Percentiles rank a stretch among this genome's conserved stretches.
These are phyloP conservation scores for Rhizopogon roseolus DNA, from an alignment of 768 basidiomycete species.

Conservation along the genomic window DNA sequence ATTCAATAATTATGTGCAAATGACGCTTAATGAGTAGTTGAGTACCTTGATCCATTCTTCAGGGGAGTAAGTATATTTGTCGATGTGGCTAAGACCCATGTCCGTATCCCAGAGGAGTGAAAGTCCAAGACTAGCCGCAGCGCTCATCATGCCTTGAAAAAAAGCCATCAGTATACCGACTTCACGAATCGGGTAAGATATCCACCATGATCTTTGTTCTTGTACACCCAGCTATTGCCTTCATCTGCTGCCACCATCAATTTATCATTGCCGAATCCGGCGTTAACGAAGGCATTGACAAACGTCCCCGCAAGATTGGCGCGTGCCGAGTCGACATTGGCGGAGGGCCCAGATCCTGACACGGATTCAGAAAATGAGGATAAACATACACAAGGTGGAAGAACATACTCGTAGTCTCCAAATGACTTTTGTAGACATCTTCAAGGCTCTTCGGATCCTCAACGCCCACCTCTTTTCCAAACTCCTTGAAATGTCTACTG, in stretches of 20 bases:
- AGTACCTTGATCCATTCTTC: conserved; percentile 92
- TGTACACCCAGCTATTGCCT: conserved; percentile 98
- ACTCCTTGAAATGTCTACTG: conserved; percentile 80
- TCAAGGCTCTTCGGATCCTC: conserved; percentile 87
- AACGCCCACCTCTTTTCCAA: conserved; percentile 92
- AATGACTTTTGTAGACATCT: conserved; percentile 95
- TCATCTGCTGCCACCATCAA: conserved; percentile 96
- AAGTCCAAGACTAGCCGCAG: conserved; percentile 90
- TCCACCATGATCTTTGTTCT: conserved; percentile 96
- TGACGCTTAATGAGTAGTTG: background rate
- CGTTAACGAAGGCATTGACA: conserved; percentile 98
- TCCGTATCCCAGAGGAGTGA: conserved; percentile 96
- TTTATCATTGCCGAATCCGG: conserved; percentile 97
- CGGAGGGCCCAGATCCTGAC: conserved; percentile 58
- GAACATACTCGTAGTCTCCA: conserved; percentile 78
- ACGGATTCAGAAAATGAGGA: background rate
- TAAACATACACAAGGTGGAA: background rate
- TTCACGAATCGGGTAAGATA: background rate
- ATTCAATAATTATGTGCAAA: background rate
- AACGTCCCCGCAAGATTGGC: conserved; percentile 96
- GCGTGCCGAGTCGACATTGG: conserved; percentile 88
- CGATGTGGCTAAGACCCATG: conserved; percentile 87
- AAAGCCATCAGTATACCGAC: background rate
- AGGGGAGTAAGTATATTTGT: conserved; percentile 94
- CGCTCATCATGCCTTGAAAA: conserved; percentile 84